A percentile compares a stretch with the other conserved stretches of the same genome.
phyloP scores from a whole-genome alignment of 306 rosid species.

The Prunus salicina region DNA sequence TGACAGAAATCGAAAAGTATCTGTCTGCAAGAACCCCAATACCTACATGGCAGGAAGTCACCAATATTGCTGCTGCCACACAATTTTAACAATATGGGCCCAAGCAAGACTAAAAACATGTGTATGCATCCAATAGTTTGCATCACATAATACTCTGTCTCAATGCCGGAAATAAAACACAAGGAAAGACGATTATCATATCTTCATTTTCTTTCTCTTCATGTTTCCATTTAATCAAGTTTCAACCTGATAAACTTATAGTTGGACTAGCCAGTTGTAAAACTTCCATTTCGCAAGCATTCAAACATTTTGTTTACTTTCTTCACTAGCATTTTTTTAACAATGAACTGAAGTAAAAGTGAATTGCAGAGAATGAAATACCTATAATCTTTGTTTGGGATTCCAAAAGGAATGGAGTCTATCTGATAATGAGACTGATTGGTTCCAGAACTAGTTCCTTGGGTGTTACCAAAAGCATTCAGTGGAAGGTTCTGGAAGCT shows the following conservation, averaged over 20 bases:
- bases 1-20: conserved; percentile 9
- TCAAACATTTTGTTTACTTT: not conserved
- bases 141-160: too few species aligned
- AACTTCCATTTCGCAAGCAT: not conserved
- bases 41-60: conserved; percentile 21
- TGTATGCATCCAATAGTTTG: not conserved
- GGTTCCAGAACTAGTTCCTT: conserved; percentile 50
- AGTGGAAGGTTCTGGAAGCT: conserved; percentile 62
- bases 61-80: conserved; percentile 22
- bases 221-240: conserved; percentile 4
- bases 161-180: too few species aligned
- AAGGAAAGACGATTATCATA: too few species aligned
- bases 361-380: conserved; percentile 22
- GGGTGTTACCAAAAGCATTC: conserved; percentile 51
- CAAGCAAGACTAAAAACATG: conserved; percentile 10
- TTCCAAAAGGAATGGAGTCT: conserved; percentile 57
- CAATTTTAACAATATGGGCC: conserved; percentile 21
- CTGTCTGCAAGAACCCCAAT: conserved; percentile 9
- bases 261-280: not conserved
- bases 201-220: not conserved
- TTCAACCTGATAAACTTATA: not conserved
- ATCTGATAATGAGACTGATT: conserved; percentile 46
- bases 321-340: not conserved
- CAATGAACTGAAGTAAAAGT: conserved; percentile 5
- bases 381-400: conserved; percentile 73